Conservation (phyloP, 2,329 filamentous ascomycete species). For the Keithomyces neogunnii region DNA sequence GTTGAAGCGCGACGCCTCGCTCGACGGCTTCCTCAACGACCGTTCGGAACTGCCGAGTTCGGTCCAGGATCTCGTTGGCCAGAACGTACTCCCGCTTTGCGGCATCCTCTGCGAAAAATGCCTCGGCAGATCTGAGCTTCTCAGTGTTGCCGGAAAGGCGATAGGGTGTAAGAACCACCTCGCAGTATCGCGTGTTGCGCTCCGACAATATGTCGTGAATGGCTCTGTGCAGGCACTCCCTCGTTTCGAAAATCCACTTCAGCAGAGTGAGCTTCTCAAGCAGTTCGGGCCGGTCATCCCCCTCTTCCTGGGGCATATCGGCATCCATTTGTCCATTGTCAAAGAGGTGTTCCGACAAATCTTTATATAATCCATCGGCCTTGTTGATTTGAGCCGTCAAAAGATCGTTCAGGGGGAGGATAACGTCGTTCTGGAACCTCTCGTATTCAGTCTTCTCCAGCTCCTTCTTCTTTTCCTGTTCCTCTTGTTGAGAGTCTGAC, state of each 20-base stretch:
- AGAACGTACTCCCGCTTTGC: conserved; percentile 62
- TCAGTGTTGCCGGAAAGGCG: conserved; percentile 63
- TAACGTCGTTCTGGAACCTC: conserved; percentile 70
- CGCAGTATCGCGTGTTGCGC: conserved; percentile 78
- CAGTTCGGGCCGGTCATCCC: conserved; percentile 88
- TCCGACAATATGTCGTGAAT: conserved; percentile 78
- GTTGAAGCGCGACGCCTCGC: conserved; percentile 81
- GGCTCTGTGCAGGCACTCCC: conserved; percentile 79
- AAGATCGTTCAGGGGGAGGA: conserved; percentile 75
- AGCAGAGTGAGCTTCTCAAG: conserved; percentile 89
- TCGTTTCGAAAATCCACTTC: conserved; percentile 94
- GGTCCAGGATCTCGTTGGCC: conserved; percentile 61
- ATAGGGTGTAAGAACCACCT: conserved; percentile 78
- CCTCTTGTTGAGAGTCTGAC: conserved; percentile 61
- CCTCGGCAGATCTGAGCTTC: conserved; percentile 69
- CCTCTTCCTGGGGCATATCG: conserved; percentile 86
- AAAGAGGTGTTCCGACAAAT: conserved; percentile 63
- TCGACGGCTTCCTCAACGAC: conserved; percentile 79
- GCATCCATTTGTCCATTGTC: conserved; percentile 56
- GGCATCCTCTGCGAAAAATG: conserved; percentile 76
- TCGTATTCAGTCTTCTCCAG: conserved; percentile 75
- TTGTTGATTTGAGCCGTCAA: conserved; percentile 66
- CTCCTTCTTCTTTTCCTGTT: conserved; percentile 63
- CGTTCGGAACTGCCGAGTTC: conserved; percentile 67
- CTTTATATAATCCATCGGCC: conserved; percentile 69